Percentiles rank a stretch among this genome's conserved stretches.
phyloP scores from a whole-genome alignment of 257 asterid species.

The Buddleja alternifolia region DNA sequence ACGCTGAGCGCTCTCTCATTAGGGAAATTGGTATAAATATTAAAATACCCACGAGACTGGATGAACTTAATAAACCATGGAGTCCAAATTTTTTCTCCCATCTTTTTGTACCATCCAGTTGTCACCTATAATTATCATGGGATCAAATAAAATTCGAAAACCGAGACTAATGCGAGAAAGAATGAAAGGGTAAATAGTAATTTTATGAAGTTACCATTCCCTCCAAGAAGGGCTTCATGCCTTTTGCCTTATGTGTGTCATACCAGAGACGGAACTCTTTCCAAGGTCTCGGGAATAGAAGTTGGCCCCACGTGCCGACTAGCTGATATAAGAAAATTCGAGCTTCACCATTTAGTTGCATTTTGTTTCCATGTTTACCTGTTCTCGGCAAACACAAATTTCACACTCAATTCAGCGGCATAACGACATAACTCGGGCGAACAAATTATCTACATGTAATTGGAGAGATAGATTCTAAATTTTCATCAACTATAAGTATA shows the following conservation, averaged over 20 bases:
- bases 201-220: conserved; percentile 71
- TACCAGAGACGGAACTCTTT: conserved; percentile 96
- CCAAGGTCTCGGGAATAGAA: conserved; percentile 95
- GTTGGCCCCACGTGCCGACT: conserved; percentile 99
- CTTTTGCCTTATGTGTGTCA: conserved; percentile 73
- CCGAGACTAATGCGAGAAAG: conserved; percentile 12
- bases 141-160: neutral
- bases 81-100: conserved; percentile 98
- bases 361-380: conserved; percentile 94
- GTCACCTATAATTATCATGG: conserved; percentile 62
- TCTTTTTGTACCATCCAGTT: conserved; percentile 92
- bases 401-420: conserved; percentile 15
- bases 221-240: conserved; percentile 76
- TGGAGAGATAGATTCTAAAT: neutral
- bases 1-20: conserved; percentile 80
- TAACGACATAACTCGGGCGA: neutral
- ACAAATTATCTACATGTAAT: neutral
- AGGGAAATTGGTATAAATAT: conserved; percentile 76
- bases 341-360: conserved; percentile 62
- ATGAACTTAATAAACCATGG: conserved; percentile 97
- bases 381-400: conserved; percentile 28
- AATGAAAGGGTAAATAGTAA: neutral
- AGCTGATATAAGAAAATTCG: conserved; percentile 84
- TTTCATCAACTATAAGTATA: neutral
- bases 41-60: conserved; percentile 80